These are phyloP conservation scores for Fallopia convolvulus DNA, from an alignment of 148 eudicot species.

Conservation along the genomic window DNA sequence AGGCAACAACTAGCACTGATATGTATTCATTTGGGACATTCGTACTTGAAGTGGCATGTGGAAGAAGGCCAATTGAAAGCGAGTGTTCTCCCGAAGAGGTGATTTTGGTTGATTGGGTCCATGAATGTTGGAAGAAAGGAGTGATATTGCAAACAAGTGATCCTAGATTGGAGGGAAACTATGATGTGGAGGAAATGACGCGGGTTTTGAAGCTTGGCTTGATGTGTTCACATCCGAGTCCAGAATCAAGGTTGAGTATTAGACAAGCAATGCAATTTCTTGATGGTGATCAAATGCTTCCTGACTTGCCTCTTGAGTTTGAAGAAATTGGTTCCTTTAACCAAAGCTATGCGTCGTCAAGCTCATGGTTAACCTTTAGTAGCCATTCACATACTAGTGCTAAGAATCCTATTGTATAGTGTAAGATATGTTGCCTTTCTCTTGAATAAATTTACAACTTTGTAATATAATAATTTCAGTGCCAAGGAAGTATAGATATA, in stretches of 20 bases:
- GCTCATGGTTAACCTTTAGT: background rate
- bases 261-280: slow-evolving; percentile 25
- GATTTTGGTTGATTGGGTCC: slow-evolving; percentile 29
- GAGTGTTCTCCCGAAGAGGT: slow-evolving; percentile 7
- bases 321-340: slow-evolving; percentile 2
- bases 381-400: background rate
- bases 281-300: slow-evolving; percentile 22
- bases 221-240: slow-evolving; percentile 35
- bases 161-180: slow-evolving; percentile 19
- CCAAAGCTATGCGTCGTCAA: background rate
- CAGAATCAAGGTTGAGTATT: slow-evolving; percentile 27
- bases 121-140: slow-evolving; percentile 22
- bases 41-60: slow-evolving; percentile 19
- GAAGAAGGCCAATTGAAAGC: slow-evolving; percentile 13
- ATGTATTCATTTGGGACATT: slow-evolving; percentile 20
- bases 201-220: slow-evolving; percentile 23
- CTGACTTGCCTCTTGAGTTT: slow-evolving; percentile 18
- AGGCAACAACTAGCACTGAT: slow-evolving; percentile 19
- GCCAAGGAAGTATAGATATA: no score
- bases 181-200: slow-evolving; percentile 19
- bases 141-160: slow-evolving; percentile 17
- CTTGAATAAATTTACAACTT: no score
- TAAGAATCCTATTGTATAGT: background rate
- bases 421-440: background rate
- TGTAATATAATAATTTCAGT: background rate